Percentiles rank a stretch among this genome's conserved stretches.
Conservation (phyloP, 2,329 filamentous ascomycete species). For the Fusarium buxicola region DNA sequence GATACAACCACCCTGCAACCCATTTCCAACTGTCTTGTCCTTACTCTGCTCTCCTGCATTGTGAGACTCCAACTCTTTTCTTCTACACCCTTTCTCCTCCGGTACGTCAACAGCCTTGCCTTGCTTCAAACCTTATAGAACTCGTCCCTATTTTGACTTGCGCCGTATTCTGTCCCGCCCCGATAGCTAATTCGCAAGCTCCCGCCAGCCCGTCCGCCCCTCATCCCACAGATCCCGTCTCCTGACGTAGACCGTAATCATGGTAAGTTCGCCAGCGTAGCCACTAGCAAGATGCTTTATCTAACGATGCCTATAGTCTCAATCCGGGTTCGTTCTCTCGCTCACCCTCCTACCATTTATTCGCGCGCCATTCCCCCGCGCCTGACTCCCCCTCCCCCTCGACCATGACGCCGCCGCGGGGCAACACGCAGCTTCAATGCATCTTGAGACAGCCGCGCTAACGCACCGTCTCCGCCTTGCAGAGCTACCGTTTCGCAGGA, state of each 20-base stretch:
- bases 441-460: slow-evolving; percentile 41
- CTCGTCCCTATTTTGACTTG: background rate
- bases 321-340: slow-evolving; percentile 68
- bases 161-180: slow-evolving; percentile 5
- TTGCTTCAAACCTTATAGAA: background rate
- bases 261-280: slow-evolving; percentile 52
- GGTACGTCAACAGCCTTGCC: slow-evolving; percentile 26
- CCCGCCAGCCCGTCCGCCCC: slow-evolving; percentile 42
- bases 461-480: slow-evolving; percentile 39
- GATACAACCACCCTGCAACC: slow-evolving; percentile 31
- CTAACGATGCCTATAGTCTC: slow-evolving; percentile 62
- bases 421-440: slow-evolving; percentile 31
- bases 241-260: slow-evolving; percentile 52
- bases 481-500: slow-evolving; percentile 80
- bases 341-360: slow-evolving; percentile 18
- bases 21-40: slow-evolving; percentile 38
- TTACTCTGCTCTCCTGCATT: slow-evolving; percentile 40
- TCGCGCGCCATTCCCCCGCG: slow-evolving; percentile 26
- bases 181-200: slow-evolving; percentile 45
- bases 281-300: slow-evolving; percentile 17
- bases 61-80: slow-evolving; percentile 33
- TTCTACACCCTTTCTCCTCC: slow-evolving; percentile 23
- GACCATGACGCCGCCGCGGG: slow-evolving; percentile 42
- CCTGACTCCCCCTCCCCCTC: slow-evolving; percentile 25
- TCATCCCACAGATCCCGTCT: slow-evolving; percentile 45